A percentile compares a stretch with the other conserved stretches of the same genome.
These are phyloP conservation scores for Sporormia fimetaria DNA, from an alignment of 495 filamentous ascomycete genomes.

Conservation along the genomic window DNA sequence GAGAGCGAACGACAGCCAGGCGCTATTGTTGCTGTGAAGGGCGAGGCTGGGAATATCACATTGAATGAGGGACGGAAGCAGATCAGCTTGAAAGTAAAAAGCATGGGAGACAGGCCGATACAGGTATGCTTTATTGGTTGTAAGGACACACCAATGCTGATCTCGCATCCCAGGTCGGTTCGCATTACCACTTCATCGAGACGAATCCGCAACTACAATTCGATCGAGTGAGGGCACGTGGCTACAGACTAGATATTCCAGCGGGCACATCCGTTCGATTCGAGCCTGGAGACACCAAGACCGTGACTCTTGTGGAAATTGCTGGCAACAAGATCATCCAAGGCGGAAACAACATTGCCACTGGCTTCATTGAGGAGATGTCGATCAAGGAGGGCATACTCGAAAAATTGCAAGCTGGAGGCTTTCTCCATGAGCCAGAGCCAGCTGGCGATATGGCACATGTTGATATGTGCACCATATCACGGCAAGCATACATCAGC, in stretches of 20 bases:
- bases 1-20: constrained; percentile 60
- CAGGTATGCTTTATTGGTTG: constrained; percentile 45
- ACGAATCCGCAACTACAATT: constrained; percentile 84
- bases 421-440: constrained; percentile 67
- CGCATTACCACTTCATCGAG: constrained; percentile 95
- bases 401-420: constrained; percentile 49
- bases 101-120: constrained; percentile 81
- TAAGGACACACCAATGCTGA: neutral
- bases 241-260: constrained; percentile 78
- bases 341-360: constrained; percentile 72
- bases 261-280: constrained; percentile 91
- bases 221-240: constrained; percentile 74
- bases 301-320: constrained; percentile 87
- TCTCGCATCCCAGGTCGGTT: constrained; percentile 49
- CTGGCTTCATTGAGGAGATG: constrained; percentile 54
- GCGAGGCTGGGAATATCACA: constrained; percentile 42
- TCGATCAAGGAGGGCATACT: constrained; percentile 53
- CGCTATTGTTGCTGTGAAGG: constrained; percentile 60
- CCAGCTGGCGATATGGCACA: constrained; percentile 44
- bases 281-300: constrained; percentile 88
- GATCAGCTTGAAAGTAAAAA: constrained; percentile 64
- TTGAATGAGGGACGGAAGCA: constrained; percentile 68
- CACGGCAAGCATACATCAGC: constrained; percentile 60
- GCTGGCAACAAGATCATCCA: constrained; percentile 69
- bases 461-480: constrained; percentile 55